Conservation (phyloP, 768 basidiomycete species). For the Calocera viscosa region DNA sequence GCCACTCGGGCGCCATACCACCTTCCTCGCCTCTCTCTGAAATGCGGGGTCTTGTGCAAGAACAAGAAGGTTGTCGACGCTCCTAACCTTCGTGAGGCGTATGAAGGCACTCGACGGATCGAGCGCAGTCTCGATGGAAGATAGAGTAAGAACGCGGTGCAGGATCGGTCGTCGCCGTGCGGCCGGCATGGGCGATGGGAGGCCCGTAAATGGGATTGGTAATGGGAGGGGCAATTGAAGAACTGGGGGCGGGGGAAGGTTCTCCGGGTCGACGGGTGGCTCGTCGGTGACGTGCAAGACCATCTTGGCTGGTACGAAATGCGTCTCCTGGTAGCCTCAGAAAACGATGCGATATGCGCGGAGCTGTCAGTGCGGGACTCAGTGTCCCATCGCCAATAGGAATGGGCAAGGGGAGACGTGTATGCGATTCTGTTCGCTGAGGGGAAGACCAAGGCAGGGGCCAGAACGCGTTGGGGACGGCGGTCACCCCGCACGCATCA, state of each 20-base stretch:
- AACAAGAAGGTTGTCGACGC: background rate
- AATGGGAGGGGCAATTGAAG: background rate
- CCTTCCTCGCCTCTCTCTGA: background rate
- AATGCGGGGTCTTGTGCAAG: constrained; percentile 3
- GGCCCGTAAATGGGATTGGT: background rate
- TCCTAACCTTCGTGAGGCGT: background rate
- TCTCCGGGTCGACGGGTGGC: background rate
- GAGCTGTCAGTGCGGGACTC: background rate
- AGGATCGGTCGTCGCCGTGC: background rate
- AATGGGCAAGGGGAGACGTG: background rate
- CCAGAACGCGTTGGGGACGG: background rate
- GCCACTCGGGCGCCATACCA: background rate
- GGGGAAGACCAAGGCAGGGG: background rate
- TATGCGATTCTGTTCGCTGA: background rate
- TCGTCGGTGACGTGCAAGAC: constrained; percentile 2
- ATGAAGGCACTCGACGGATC: background rate
- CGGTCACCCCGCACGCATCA: background rate
- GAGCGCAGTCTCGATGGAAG: background rate
- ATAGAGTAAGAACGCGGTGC: background rate
- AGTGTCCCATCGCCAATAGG: background rate
- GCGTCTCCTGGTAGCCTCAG: background rate
- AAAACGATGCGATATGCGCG: background rate
- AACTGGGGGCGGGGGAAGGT: background rate
- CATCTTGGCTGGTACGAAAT: background rate
- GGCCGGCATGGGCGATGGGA: background rate